Percentiles rank a stretch among this genome's conserved stretches.
These are phyloP conservation scores for Cenococcum geophilum DNA, from an alignment of 495 filamentous ascomycete genomes.

Conservation along the genomic window DNA sequence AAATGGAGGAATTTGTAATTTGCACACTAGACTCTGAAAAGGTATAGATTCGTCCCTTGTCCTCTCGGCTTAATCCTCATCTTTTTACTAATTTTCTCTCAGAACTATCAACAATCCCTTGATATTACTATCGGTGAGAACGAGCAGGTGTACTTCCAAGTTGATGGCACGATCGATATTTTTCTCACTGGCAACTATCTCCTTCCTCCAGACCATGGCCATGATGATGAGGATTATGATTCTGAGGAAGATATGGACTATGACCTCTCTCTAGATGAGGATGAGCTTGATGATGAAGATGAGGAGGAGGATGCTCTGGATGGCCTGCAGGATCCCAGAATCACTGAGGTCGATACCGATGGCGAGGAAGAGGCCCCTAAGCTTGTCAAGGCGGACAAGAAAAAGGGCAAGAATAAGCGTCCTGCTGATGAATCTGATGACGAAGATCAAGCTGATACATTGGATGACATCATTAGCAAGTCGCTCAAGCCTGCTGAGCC, in stretches of 20 bases:
- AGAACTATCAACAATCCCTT: conserved; percentile 94
- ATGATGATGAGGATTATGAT: conserved; percentile 51
- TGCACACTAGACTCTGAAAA: conserved; percentile 87
- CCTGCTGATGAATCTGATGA: conserved; percentile 55
- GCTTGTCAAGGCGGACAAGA: conserved; percentile 55
- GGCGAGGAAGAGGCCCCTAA: conserved; percentile 66
- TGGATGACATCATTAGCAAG: conserved; percentile 75
- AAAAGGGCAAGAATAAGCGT: conserved; percentile 68
- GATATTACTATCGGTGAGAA: conserved; percentile 82
- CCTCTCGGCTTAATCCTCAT: background rate
- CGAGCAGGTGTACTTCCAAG: conserved; percentile 85
- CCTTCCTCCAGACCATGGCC: conserved; percentile 48
- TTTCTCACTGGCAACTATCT: conserved; percentile 96
- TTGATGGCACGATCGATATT: conserved; percentile 80
- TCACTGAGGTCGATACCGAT: conserved; percentile 80
- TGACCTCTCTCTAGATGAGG: conserved; percentile 74
- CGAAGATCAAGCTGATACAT: conserved; percentile 51
- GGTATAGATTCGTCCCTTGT: conserved; percentile 43
- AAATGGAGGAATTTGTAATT: conserved; percentile 79
- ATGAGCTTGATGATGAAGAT: conserved; percentile 57
- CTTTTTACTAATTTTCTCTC: conserved; percentile 33
- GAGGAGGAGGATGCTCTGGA: conserved; percentile 81
- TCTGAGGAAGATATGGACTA: conserved; percentile 54
- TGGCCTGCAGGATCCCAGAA: conserved; percentile 67
- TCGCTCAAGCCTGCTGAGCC: conserved; percentile 44